Evolutionary conservation across 1,139 yeast genomes (phyloP).

Genomic region (Komagataea norvegica): DNA sequence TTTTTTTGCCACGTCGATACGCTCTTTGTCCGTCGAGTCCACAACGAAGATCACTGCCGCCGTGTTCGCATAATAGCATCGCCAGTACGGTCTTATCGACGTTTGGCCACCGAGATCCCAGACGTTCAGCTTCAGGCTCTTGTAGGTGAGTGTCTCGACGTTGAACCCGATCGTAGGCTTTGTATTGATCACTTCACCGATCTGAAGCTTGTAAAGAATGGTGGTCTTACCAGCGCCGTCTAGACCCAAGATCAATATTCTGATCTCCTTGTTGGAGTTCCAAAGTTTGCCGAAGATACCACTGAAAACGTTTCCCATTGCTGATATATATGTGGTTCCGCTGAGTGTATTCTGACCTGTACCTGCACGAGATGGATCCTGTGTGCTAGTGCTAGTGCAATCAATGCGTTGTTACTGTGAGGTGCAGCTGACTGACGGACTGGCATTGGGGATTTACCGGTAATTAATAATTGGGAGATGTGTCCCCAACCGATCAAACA

Average conservation of each 20-base stretch:
- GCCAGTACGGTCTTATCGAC: slow-evolving; percentile 94
- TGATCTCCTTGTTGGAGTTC: slow-evolving; percentile 86
- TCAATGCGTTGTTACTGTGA: no score
- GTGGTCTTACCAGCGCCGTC: slow-evolving; percentile 99
- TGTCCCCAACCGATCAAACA: no score
- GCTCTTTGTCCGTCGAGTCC: slow-evolving; percentile 93
- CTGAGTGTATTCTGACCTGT: no score
- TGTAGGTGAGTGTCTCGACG: slow-evolving; percentile 88
- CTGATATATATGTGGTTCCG: neutral
- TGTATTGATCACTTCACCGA: slow-evolving; percentile 92
- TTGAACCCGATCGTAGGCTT: slow-evolving; percentile 97
- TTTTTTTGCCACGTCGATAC: slow-evolving; percentile 81
- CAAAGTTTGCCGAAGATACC: slow-evolving; percentile 80
- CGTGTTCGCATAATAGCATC: slow-evolving; percentile 93
- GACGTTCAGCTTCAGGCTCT: slow-evolving; percentile 82
- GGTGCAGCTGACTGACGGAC: no score
- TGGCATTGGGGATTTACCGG: no score
- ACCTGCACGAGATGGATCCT: no score
- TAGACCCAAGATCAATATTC: slow-evolving; percentile 85
- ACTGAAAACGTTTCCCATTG: slow-evolving; percentile 83
- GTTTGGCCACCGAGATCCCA: slow-evolving; percentile 98
- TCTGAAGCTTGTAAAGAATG: slow-evolving; percentile 81
- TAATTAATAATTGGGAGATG: no score
- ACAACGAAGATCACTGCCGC: slow-evolving; percentile 96
- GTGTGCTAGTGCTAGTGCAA: no score